Evolutionary conservation across 2,329 filamentous ascomycete genomes (phyloP).

Genomic region (Fusarium nodosum): DNA sequence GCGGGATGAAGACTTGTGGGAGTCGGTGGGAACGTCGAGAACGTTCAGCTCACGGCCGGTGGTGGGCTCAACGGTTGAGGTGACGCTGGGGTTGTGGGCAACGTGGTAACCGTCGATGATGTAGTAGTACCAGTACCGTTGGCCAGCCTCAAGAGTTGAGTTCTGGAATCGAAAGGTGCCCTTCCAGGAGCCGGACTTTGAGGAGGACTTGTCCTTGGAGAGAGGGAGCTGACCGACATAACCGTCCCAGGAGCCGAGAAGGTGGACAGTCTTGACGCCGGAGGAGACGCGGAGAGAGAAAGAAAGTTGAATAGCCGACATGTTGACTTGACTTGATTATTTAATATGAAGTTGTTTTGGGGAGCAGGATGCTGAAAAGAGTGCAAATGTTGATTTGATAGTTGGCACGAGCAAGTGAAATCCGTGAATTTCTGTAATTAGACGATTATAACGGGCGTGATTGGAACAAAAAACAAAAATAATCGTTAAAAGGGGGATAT

Average conservation of each 20-base stretch:
- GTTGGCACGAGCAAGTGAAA: slow-evolving; percentile 68
- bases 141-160: slow-evolving; percentile 85
- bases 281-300: slow-evolving; percentile 96
- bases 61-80: slow-evolving; percentile 93
- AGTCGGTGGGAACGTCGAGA: slow-evolving; percentile 82
- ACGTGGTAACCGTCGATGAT: slow-evolving; percentile 99
- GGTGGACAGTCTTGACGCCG: slow-evolving; percentile 96
- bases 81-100: slow-evolving; percentile 92
- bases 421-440: slow-evolving; percentile 64
- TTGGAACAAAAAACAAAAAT: slow-evolving; percentile 26
- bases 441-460: slow-evolving; percentile 52
- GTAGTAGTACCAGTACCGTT: slow-evolving; percentile 99
- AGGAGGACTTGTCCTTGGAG: slow-evolving; percentile 84
- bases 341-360: slow-evolving; percentile 48
- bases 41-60: slow-evolving; percentile 98
- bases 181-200: slow-evolving; percentile 93
- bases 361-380: slow-evolving; percentile 50
- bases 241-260: slow-evolving; percentile 98
- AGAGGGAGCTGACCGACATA: slow-evolving; percentile 95
- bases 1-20: slow-evolving; percentile 57
- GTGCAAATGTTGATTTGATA: slow-evolving; percentile 46
- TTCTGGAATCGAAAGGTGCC: slow-evolving; percentile 97
- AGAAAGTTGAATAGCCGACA: slow-evolving; percentile 93
- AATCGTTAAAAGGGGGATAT: slow-evolving; percentile 35
- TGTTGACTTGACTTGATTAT: slow-evolving; percentile 66